phyloP scores from a whole-genome alignment of 805 yeast genomes.

The Komagataella populi region DNA sequence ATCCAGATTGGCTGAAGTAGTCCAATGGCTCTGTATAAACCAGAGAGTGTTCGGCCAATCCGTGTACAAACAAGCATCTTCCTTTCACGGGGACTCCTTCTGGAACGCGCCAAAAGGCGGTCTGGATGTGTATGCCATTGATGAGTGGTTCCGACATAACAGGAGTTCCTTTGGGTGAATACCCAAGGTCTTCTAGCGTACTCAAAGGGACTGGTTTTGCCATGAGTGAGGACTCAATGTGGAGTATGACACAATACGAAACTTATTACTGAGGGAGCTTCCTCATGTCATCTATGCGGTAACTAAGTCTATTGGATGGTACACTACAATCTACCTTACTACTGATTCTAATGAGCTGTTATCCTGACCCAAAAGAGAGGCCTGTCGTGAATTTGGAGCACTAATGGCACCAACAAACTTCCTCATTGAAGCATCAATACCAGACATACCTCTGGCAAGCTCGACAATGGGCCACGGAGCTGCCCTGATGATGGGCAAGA shows the following conservation, averaged over 20 bases:
- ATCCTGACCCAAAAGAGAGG: not conserved
- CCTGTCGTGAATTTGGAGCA: not conserved
- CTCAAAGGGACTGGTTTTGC: not conserved
- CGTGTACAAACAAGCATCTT: conserved; percentile 51
- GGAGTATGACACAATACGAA: not conserved
- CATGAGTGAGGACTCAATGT: not conserved
- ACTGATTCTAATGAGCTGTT: not conserved
- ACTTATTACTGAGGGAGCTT: too few relatives aligned
- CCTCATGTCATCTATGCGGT: not conserved
- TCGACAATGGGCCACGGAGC: conserved; percentile 60
- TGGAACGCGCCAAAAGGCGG: not conserved
- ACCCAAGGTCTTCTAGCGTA: not conserved
- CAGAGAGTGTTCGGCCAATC: conserved; percentile 48
- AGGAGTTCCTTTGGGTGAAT: not conserved
- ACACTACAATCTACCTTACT: not conserved
- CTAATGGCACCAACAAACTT: conserved; percentile 11
- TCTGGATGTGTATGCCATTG: not conserved
- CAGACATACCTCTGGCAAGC: conserved; percentile 41
- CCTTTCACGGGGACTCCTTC: conserved; percentile 25
- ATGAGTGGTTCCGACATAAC: not conserved
- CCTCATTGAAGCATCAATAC: conserved; percentile 44
- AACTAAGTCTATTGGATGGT: not conserved
- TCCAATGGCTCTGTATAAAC: conserved; percentile 42
- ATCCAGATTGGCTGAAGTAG: conserved; percentile 34
- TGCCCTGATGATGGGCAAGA: conserved; percentile 58